These are phyloP conservation scores for Euphorbia celastroides DNA, from an alignment of 441 rosid genomes.

Conservation along the genomic window DNA sequence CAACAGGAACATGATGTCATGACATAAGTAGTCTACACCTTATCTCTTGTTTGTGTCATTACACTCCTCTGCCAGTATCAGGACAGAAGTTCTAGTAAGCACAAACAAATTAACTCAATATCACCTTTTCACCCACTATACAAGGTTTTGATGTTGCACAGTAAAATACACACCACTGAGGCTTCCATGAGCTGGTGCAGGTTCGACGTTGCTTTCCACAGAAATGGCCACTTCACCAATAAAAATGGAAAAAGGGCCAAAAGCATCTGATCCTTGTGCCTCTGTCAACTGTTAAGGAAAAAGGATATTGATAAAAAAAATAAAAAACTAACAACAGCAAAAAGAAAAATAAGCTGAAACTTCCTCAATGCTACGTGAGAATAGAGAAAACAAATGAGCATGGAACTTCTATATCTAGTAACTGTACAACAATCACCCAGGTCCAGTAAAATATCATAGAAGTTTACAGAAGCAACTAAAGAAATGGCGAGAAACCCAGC, in stretches of 20 bases:
- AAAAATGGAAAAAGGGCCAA: conserved; percentile 19
- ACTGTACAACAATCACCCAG: not conserved
- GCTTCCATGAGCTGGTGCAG: conserved; percentile 14
- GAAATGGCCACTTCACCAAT: conserved; percentile 24
- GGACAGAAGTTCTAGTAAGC: conserved; percentile 21
- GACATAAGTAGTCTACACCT: too few relatives aligned
- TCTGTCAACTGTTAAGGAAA: conserved; percentile 33
- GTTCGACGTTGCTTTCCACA: conserved; percentile 25
- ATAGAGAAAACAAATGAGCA: not conserved
- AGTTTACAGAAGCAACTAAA: not conserved
- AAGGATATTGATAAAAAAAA: not conserved
- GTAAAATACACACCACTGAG: conserved; percentile 27
- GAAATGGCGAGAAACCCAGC: too few relatives aligned
- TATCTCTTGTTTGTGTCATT: conserved; percentile 28
- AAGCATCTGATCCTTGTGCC: conserved; percentile 32
- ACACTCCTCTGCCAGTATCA: conserved; percentile 30
- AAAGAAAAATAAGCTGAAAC: not conserved
- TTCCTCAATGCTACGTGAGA: not conserved
- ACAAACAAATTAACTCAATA: conserved; percentile 11
- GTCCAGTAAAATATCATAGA: not conserved
- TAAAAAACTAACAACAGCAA: too few relatives aligned
- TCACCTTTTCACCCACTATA: conserved; percentile 18
- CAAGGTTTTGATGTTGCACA: conserved; percentile 10
- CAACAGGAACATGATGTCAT: too few relatives aligned
- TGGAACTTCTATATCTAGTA: not conserved